Conservation (phyloP, 1,284 basidiomycete species). For the Peniophora sp. region DNA sequence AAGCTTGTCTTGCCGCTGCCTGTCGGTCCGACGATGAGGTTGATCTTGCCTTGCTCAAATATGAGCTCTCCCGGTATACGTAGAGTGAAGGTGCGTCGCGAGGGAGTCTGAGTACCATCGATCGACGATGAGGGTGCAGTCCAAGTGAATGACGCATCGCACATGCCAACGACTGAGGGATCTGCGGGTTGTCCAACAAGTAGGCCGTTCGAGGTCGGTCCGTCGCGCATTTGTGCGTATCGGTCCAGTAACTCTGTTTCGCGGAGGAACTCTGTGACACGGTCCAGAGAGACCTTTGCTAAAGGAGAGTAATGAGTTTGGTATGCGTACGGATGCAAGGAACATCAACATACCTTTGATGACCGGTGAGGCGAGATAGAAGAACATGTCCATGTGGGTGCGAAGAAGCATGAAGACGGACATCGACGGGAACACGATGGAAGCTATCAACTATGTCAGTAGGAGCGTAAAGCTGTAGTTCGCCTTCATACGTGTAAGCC, state of each 20-base stretch:
- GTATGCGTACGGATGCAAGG: conserved; percentile 12
- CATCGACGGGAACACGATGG: conserved; percentile 6
- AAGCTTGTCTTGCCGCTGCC: conserved; percentile 78
- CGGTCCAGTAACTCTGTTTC: conserved; percentile 44
- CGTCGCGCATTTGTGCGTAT: too few species aligned
- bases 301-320: conserved; percentile 11
- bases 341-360: conserved; percentile 20
- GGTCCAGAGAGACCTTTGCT: conserved; percentile 40
- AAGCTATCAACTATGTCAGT: conserved; percentile 14
- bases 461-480: conserved; percentile 13
- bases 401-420: conserved; percentile 28
- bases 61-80: conserved; percentile 45
- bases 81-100: conserved; percentile 38
- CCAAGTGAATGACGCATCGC: conserved; percentile 38
- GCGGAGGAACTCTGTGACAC: conserved; percentile 37
- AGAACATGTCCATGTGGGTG: conserved; percentile 21
- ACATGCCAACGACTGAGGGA: too few species aligned
- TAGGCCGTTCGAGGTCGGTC: too few species aligned
- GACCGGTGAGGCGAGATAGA: conserved; percentile 22
- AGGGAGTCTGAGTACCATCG: conserved; percentile 18
- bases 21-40: conserved; percentile 64
- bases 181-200: too few species aligned
- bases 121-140: conserved; percentile 1
- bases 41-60: conserved; percentile 65
- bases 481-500: conserved; percentile 25